These are phyloP conservation scores for Ganoderma sinense DNA, from an alignment of 1,284 basidiomycete genomes.

Conservation along the genomic window DNA sequence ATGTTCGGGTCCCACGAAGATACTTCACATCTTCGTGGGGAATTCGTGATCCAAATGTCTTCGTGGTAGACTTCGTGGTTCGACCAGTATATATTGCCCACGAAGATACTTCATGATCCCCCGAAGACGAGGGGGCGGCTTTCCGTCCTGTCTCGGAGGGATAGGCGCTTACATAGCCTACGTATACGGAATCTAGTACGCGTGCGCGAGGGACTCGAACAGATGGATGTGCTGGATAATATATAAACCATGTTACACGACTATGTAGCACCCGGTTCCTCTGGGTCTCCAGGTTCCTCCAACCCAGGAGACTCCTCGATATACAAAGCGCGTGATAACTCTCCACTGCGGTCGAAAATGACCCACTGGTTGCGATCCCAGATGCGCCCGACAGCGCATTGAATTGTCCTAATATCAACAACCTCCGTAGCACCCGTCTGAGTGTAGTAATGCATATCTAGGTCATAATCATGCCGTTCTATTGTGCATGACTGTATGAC, in stretches of 20 bases:
- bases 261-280: background rate
- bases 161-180: too few species aligned
- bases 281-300: background rate
- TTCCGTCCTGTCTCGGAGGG: too few species aligned
- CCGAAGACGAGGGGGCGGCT: too few species aligned
- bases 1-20: too few species aligned
- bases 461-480: background rate
- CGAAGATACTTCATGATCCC: background rate
- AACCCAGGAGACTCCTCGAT: background rate
- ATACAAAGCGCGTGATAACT: constrained; percentile 9
- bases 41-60: background rate
- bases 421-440: background rate
- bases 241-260: too few species aligned
- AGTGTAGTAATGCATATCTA: constrained; percentile 22
- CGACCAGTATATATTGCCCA: background rate
- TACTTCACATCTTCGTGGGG: too few species aligned
- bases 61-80: background rate
- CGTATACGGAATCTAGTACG: background rate
- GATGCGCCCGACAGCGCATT: constrained; percentile 19
- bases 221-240: background rate
- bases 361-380: background rate
- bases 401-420: constrained; percentile 15
- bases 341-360: constrained; percentile 21
- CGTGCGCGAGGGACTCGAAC: background rate
- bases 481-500: constrained; percentile 12